Conservation (phyloP, 352 stramenopile species). For the Phytophthora palmivora region DNA sequence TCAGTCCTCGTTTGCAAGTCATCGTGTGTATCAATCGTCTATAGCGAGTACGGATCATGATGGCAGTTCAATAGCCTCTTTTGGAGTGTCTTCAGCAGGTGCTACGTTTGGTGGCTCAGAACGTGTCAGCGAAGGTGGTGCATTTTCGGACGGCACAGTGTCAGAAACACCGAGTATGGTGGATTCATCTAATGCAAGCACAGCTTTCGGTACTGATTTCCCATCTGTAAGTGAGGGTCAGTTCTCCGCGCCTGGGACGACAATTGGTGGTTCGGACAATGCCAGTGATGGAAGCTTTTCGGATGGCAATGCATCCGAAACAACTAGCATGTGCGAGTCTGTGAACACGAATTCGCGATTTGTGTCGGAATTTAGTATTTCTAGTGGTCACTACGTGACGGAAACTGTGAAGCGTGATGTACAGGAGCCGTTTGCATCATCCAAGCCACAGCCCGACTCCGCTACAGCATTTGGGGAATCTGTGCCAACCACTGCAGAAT, state of each 20-base stretch:
- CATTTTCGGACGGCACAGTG: slow-evolving; percentile 69
- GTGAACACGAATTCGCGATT: slow-evolving; percentile 44
- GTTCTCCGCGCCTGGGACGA: slow-evolving; percentile 66
- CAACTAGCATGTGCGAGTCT: slow-evolving; percentile 59
- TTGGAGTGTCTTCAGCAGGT: slow-evolving; percentile 77
- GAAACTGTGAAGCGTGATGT: slow-evolving; percentile 30
- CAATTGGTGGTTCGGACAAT: slow-evolving; percentile 67
- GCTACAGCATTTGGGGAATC: slow-evolving; percentile 25
- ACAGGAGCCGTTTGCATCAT: slow-evolving; percentile 34
- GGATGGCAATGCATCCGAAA: slow-evolving; percentile 67
- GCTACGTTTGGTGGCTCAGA: slow-evolving; percentile 83
- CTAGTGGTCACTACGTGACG: slow-evolving; percentile 48
- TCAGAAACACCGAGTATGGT: slow-evolving; percentile 80
- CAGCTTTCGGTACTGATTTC: slow-evolving; percentile 78
- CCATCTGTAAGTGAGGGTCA: slow-evolving; percentile 78
- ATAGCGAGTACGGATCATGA: slow-evolving; percentile 49
- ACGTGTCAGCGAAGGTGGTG: slow-evolving; percentile 62
- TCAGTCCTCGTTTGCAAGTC: slow-evolving; percentile 50
- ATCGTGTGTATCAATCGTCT: slow-evolving; percentile 51
- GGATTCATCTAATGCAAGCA: slow-evolving; percentile 78
- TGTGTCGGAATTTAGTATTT: slow-evolving; percentile 44
- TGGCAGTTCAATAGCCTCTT: slow-evolving; percentile 67
- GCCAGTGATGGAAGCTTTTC: slow-evolving; percentile 63
- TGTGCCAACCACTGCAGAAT: slow-evolving; percentile 12
- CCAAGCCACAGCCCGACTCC: slow-evolving; percentile 33